These are phyloP conservation scores for Trametes hirsuta DNA, from an alignment of 1,284 basidiomycete genomes.

Conservation along the genomic window DNA sequence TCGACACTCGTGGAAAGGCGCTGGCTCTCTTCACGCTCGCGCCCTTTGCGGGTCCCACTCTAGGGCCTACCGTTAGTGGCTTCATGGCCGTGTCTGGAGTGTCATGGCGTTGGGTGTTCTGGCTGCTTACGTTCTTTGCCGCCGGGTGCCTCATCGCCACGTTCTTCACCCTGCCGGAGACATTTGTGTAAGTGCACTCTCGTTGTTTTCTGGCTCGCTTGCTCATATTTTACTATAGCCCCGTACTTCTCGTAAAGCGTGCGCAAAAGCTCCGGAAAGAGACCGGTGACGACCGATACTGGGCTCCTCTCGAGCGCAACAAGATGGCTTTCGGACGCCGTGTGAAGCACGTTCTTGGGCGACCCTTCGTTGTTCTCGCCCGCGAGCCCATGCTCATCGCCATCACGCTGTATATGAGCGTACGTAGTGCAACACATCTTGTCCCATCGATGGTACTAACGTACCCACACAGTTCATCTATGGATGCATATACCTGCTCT, in stretches of 20 bases:
- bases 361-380: conserved; percentile 46
- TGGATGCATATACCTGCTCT: conserved; percentile 47
- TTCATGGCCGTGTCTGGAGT: conserved; percentile 50
- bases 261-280: conserved; percentile 39
- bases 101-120: conserved; percentile 79
- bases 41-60: conserved; percentile 75
- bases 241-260: conserved; percentile 47
- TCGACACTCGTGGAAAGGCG: conserved; percentile 39
- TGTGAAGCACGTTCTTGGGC: conserved; percentile 38
- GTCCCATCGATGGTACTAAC: background rate
- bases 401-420: conserved; percentile 50
- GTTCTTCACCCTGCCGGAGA: conserved; percentile 77
- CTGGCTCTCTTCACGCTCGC: conserved; percentile 47
- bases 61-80: conserved; percentile 72
- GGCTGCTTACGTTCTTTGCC: conserved; percentile 73
- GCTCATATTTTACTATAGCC: conserved; percentile 35
- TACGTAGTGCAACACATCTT: conserved; percentile 21
- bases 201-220: background rate
- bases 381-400: conserved; percentile 51
- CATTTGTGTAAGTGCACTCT: conserved; percentile 48
- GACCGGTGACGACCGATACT: conserved; percentile 62
- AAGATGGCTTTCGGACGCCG: conserved; percentile 36
- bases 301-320: conserved; percentile 42
- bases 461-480: conserved; percentile 41
- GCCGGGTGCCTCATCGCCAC: conserved; percentile 52